Conservation (phyloP, 2,329 filamentous ascomycete genomes). For the Phyllosticta citrichinensis region DNA sequence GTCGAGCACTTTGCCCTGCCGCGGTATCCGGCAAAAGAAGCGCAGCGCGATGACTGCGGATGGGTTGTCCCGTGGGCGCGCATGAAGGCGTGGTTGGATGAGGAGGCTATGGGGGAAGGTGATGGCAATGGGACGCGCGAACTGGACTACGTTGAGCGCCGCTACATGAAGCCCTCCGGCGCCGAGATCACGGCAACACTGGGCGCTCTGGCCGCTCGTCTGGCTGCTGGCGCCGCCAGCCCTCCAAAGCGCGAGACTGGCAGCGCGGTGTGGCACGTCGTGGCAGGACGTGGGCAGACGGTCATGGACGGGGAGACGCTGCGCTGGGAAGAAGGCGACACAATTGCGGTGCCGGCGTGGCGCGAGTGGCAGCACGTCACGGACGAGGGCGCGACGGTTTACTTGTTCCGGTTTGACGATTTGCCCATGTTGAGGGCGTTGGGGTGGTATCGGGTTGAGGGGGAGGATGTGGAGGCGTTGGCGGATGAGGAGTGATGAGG, state of each 20-base stretch:
- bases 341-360: constrained; percentile 47
- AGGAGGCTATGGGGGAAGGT: neutral
- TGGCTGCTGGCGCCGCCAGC: constrained; percentile 30
- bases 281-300: constrained; percentile 36
- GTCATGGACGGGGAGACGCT: constrained; percentile 30
- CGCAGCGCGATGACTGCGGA: constrained; percentile 31
- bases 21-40: constrained; percentile 41
- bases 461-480: constrained; percentile 31
- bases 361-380: constrained; percentile 40
- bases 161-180: constrained; percentile 28
- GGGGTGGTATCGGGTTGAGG: constrained; percentile 39
- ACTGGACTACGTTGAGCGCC: neutral
- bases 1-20: constrained; percentile 40
- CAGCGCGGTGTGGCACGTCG: constrained; percentile 45
- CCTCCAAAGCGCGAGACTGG: constrained; percentile 37
- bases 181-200: constrained; percentile 19
- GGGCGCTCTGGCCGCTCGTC: constrained; percentile 39
- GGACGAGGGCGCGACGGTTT: constrained; percentile 24
- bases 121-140: neutral
- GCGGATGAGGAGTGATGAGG: constrained; percentile 17
- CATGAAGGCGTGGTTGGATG: constrained; percentile 37
- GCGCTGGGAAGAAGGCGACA: constrained; percentile 42
- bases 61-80: constrained; percentile 41
- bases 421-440: constrained; percentile 44
- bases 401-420: constrained; percentile 46